Base-by-base conservation (phyloP, 208 protist genomes). In the Crithidia brevicula region DNA sequence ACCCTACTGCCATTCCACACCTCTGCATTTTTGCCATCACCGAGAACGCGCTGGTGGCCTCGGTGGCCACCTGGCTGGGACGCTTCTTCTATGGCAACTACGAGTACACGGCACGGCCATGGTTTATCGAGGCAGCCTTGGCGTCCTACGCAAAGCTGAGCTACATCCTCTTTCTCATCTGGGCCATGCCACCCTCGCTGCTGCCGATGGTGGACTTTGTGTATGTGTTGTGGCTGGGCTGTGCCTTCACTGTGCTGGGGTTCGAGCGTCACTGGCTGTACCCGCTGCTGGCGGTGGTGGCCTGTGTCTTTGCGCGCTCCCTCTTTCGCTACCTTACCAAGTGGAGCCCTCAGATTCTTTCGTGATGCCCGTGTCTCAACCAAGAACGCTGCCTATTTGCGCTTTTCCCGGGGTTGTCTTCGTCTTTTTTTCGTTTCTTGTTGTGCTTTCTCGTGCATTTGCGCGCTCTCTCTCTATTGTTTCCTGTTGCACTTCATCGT, bases 101-200 rank as follows among this genome's bases (percentile, higher is more conserved):
- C 58, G 72, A 78, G 15, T 74, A 84, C 45, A 50, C 72, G 30
- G 49, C 85, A 33, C 33, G 57, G n/a, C 76, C 43, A 22, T 92
- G 87, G 88, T 82, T 86, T 27, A 67, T 73, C 22, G 77, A 78
- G 38, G 82, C 88, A 2, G 79, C 77, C 20, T 52, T 94, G 20
- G 88, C 83, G 0, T 77, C 82, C 36, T 79, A 67, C 30, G 77
- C 76, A 15, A 92, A 94, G 64, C 60, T 92, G 1, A 72, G 77
- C 15, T 93, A 92, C 54, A 22, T 77, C 16, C 68, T 93, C 10
- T 96, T 96, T 58, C 66, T 96, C 40, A 82, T 93, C 1, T 96
- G 91, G 88, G 58, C 67, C 40, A 89, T 92, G 36, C 86, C 91
- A 18, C 74, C 81, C 4, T 70, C 73, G 15, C 58, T 94, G 33